Conservation (phyloP, 768 basidiomycete genomes). For the Pisolithus sp. region DNA sequence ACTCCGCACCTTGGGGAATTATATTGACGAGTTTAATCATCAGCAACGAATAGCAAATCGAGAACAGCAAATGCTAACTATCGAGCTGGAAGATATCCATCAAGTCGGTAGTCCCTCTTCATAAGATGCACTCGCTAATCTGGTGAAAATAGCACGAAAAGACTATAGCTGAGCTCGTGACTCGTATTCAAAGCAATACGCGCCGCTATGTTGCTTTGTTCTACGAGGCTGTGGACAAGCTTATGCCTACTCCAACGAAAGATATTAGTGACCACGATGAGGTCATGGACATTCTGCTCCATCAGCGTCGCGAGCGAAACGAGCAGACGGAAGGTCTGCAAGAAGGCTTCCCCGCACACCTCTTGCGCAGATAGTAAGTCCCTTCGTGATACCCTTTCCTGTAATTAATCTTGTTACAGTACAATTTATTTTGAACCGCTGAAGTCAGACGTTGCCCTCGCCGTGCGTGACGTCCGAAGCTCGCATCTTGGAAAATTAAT, state of each 20-base stretch:
- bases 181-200: slow-evolving; percentile 76
- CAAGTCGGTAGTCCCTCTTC: slow-evolving; percentile 40
- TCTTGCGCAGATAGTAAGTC: slow-evolving; percentile 92
- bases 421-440: slow-evolving; percentile 93
- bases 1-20: slow-evolving; percentile 15
- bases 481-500: slow-evolving; percentile 85
- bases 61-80: slow-evolving; percentile 80
- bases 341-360: slow-evolving; percentile 81
- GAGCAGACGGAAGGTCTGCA: slow-evolving; percentile 68
- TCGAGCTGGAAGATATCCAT: slow-evolving; percentile 85
- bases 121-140: slow-evolving; percentile 7
- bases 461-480: slow-evolving; percentile 89
- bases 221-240: slow-evolving; percentile 81
- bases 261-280: slow-evolving; percentile 90
- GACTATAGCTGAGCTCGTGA: slow-evolving; percentile 65
- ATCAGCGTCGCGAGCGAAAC: slow-evolving; percentile 87
- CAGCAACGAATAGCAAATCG: slow-evolving; percentile 93
- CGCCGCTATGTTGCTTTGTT: slow-evolving; percentile 88
- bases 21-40: slow-evolving; percentile 8
- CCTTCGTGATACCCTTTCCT: background rate
- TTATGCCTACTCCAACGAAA: slow-evolving; percentile 83
- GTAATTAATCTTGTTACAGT: slow-evolving; percentile 37
- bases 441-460: slow-evolving; percentile 66
- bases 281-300: slow-evolving; percentile 94
- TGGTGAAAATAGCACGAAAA: slow-evolving; percentile 51